A percentile compares a stretch with the other conserved stretches of the same genome.
These are phyloP conservation scores for Parasarocladium wereldwijsianum DNA, from an alignment of 2,329 filamentous ascomycete genomes.

Conservation along the genomic window DNA sequence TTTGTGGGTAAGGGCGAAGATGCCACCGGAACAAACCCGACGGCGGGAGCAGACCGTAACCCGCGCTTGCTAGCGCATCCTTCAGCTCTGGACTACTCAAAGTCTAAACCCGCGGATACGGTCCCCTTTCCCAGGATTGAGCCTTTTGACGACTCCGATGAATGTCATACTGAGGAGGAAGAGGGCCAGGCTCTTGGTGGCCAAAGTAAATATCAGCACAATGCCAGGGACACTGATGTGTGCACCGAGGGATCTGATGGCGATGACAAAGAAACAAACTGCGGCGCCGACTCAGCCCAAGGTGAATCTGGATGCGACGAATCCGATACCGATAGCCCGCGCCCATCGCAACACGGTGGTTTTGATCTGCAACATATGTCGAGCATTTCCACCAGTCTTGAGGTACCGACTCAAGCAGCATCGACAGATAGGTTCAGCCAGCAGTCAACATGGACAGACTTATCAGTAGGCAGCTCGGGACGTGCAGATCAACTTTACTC, in stretches of 20 bases:
- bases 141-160: slow-evolving; percentile 19
- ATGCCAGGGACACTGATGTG: slow-evolving; percentile 19
- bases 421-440: slow-evolving; percentile 33
- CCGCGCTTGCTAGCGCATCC: too few species aligned
- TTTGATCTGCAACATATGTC: slow-evolving; percentile 14
- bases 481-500: slow-evolving; percentile 16
- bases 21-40: too few species aligned
- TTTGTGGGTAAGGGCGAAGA: too few species aligned
- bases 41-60: too few species aligned
- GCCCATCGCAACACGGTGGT: slow-evolving; percentile 9
- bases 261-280: slow-evolving; percentile 13
- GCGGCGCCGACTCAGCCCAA: slow-evolving; percentile 13
- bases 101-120: slow-evolving; percentile 10
- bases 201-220: slow-evolving; percentile 14
- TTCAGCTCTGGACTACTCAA: too few species aligned
- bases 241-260: slow-evolving; percentile 22
- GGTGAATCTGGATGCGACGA: slow-evolving; percentile 25
- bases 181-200: slow-evolving; percentile 7
- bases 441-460: slow-evolving; percentile 46
- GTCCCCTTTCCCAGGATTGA: slow-evolving; percentile 21
- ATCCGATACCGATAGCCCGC: slow-evolving; percentile 14
- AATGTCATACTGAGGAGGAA: slow-evolving; percentile 22
- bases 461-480: slow-evolving; percentile 39
- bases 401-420: slow-evolving; percentile 26
- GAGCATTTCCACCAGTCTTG: slow-evolving; percentile 28